Evolutionary conservation across 129 eudicot genomes (phyloP), one percentile per base, ranked within the genome.

Genomic region (Flaveria ramosissima): DNA sequence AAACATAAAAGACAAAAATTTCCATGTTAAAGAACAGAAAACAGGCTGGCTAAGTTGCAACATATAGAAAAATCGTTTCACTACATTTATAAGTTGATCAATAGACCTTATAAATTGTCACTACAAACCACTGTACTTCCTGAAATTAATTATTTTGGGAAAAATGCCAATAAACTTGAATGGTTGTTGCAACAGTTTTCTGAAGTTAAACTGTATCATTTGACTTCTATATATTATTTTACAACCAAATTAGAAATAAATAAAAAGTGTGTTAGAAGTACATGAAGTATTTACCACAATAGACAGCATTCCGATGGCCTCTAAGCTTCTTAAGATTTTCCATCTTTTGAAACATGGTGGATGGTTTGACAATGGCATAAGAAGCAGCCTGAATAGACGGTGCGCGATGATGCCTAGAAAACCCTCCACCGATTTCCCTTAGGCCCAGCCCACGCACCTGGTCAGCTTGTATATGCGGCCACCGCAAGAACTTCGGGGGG

Each of bases 401-500:
- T 16, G 96, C 95, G 36, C 98, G 92, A 72, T 93, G 92, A 78
- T 93, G 98, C 83, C 95, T 88, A 14, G 92, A 67, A 78, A 90
- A 93, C 48, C 98, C 98, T 72, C 98, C 98, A 60, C 96, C 95
- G 70, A 90, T 90, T 88, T 93, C 98, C 77, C 98, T 83, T 72
- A 93, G 81, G 71, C 89, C 83, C 56, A 93, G 80, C 53, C 90
- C 98, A 48, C 88, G 96, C 77, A 93, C 95, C 83, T 90, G 94
- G 82, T 90, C 96, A 71, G 96, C 96, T 56, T 74, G 76, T 85
- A 81, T 84, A 80, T 93, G 98, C 72, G 98, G 98, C 95, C 95
- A 93, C 57, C 95, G 92, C 95, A 88, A 78, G 85, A 84, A 86
- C 72, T 82, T 48, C 30, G 96, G 92, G 48, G 95, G 95, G 46